Evolutionary conservation across 805 yeast species (phyloP), one percentile per base, ranked within the genome.

Genomic region (Ogataea ganodermae): DNA sequence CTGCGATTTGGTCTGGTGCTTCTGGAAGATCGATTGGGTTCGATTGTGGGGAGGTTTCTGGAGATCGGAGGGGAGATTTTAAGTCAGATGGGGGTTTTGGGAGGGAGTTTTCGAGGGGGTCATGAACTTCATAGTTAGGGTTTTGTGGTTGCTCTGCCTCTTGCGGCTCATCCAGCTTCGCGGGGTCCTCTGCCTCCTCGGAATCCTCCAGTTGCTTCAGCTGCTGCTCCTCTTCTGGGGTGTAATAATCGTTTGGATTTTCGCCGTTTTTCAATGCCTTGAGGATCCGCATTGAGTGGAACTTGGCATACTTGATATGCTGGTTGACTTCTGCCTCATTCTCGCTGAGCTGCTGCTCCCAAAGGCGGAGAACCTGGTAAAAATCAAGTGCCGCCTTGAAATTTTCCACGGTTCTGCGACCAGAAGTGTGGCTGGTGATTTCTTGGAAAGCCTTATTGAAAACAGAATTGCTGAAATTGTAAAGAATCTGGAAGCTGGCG

Each of bases 231-330:
- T 65, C 71, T 6, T 62, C 71, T 1, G 75, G 75, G 0, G 74
- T 68, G 36, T 72, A 70, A 56, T 73, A 71, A 35, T 74, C 81
- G 62, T 84, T 80, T 4, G 87, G 87, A 57, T 83, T 81, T 30
- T 74, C 73, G 1, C 81, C 82, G 6, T 61, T 61, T 49, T 70
- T 75, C 31, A 71, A 55, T 0, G 79, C 72, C 51, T 71, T 75
- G 44, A 83, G 60, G 22, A 84, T 82, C 31, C 86, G 65, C 6
- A 80, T 74, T 13, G 84, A 78, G 52, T 81, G 85, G 59, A 70
- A 83, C 60, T 83, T 83, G 13, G 86, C 79, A 54, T 78, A 86
- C 58, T 80, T 81, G 39, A 75, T 70, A 58, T 79, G 79, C 61
- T 50, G 53, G 20, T 51, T 61, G 42, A 60, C 52, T 26, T 47